Base-by-base conservation (phyloP, 2,329 filamentous ascomycete species). In the Cladosporium sp. region DNA sequence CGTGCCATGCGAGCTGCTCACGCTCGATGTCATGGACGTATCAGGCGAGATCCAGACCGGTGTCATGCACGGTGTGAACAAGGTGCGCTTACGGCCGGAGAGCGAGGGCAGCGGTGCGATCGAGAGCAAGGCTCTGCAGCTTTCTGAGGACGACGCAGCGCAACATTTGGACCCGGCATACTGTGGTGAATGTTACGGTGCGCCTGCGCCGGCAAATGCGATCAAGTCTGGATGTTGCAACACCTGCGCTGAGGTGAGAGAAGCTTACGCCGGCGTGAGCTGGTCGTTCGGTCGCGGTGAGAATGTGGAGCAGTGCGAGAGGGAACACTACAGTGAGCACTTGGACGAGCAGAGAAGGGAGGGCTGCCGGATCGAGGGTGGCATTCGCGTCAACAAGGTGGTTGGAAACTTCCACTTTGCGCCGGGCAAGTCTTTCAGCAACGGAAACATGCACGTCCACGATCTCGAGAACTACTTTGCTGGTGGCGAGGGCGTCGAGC, bases 351-450 rank as follows among this genome's bases (percentile, higher is more conserved):
- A 97, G 77, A 85, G 92, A 57, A 83, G 86, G 52, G 95, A 99
- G 77, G 94, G 94, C 59, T 99, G 94, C 76, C 90, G 94, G 51
- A 89, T 99, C 63, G 91, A 97, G 73, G 94, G 94, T 59, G 85
- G 85, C 37, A 83, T 99, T 66, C 89, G 90, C 48, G 95, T 99
- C 64, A 99, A 99, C 82, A 99, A 99, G 78, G 94, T 99, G 24
- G 83, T 99, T 56, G 94, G 94, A 57, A 99, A 99, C 79, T 99
- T 99, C 82, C 94, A 99, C 75, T 88, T 99, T 67, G 94, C 95
- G 1, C 94, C 94, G 1, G 94, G 94, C 67, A 90, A 93, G 75
- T 93, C 88, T 73, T 97, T 97, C 82, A 96, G 89, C 74, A 96
- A 90, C 70, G 91, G 91, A 65, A 96, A 96, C 77, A 88, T 97